Conservation (phyloP, 1,139 yeast species). For the Blastobotrys ciferrii region DNA sequence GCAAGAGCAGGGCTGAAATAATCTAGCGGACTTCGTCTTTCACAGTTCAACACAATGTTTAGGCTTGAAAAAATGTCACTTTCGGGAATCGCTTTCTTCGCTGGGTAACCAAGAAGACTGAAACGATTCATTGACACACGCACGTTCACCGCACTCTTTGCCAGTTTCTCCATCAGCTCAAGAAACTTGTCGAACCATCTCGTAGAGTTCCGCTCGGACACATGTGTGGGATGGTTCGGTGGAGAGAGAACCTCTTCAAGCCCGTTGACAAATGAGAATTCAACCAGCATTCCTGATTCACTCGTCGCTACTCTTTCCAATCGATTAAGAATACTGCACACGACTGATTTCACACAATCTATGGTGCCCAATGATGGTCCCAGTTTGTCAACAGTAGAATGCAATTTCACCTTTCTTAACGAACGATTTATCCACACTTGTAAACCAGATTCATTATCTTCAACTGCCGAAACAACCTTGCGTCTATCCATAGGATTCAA, state of each 20-base stretch:
- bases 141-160: neutral
- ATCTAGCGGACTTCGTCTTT: neutral
- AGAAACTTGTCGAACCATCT: neutral
- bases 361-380: no score
- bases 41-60: neutral
- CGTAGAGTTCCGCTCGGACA: neutral
- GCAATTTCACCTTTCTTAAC: no score
- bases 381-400: no score
- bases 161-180: neutral
- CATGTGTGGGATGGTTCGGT: neutral
- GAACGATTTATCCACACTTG: neutral
- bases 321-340: no score
- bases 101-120: neutral
- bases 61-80: neutral
- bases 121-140: neutral
- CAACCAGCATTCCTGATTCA: neutral
- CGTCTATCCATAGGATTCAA: neutral
- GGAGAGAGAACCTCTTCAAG: neutral
- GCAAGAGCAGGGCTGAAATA: neutral
- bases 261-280: neutral
- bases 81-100: neutral
- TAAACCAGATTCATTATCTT: neutral
- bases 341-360: no score
- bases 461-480: neutral
- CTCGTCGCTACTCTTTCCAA: neutral